Base-by-base conservation (phyloP, 768 basidiomycete genomes). In the Chiua virens region DNA sequence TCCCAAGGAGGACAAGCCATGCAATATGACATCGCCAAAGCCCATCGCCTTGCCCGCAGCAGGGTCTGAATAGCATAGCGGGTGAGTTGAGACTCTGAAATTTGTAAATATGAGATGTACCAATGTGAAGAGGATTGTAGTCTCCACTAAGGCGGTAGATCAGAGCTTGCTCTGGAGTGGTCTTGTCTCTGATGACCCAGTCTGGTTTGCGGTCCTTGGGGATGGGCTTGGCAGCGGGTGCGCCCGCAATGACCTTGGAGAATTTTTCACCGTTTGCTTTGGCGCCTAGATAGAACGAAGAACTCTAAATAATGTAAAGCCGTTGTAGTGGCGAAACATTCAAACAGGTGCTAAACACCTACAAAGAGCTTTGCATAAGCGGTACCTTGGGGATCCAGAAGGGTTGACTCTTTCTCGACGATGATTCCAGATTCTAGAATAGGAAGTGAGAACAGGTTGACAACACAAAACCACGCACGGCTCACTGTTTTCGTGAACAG, bases 11-110 rank as follows among this genome's bases (percentile, higher is more conserved):
- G 87, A 85, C 22, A 94, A 76, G 25, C 92, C 92, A 62, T 95
- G 92, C 3, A 94, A 78, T 60, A 95, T 92, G 34, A 86, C 82
- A 42, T 86, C 92, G 3, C 89, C 89, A 60, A 95, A 93, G 11
- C 90, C 89, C 17, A 83, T 76, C 8, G 74, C 75, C 56, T 82
- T 66, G n/a, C 90, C 92, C 35, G 89, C 81, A 14, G 61, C 66
- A 2, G 91, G 89, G 72, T 93, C 91, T 87, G 63, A 3, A 45
- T 21, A 14, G 27, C 15, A 27, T 5, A 13, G 13, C 14, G 1
- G 11, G 21, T 51, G 34, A 49, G 44, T 3, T 14, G 23, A 54
- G 20, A 20, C 13, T 6, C 17, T 18, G 11, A 47, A 4, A 42
- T 21, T 36, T 35, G 40, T 10, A 23, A 25, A 22, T 21, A 38